Conservation (phyloP, 1,284 basidiomycete species). For the Porodaedalea pini region DNA sequence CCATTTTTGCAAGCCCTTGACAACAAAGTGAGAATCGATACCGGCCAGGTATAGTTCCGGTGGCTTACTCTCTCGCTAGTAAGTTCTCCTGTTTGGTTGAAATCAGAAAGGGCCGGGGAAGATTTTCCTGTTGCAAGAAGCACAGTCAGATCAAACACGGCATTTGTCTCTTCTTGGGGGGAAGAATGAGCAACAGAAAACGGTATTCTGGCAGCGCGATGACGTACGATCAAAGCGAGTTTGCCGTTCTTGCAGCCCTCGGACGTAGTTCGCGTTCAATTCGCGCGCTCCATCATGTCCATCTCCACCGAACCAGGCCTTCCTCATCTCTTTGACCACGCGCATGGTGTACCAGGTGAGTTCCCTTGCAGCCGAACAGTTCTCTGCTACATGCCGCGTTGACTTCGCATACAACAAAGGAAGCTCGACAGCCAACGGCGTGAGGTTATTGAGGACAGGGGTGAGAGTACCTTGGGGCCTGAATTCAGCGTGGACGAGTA, state of each 20-base stretch:
- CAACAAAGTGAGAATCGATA: slow-evolving; percentile 24
- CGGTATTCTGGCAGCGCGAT: slow-evolving; percentile 12
- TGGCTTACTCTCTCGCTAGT: slow-evolving; percentile 70
- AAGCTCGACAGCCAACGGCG: slow-evolving; percentile 49
- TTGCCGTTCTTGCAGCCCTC: slow-evolving; percentile 57
- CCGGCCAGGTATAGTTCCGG: slow-evolving; percentile 10
- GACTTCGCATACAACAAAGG: slow-evolving; percentile 54
- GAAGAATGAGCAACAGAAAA: slow-evolving; percentile 19
- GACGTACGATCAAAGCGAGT: slow-evolving; percentile 62
- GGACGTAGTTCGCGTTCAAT: slow-evolving; percentile 70
- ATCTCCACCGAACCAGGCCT: slow-evolving; percentile 67
- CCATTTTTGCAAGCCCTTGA: slow-evolving; percentile 74
- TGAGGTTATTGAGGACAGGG: slow-evolving; percentile 34
- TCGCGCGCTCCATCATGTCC: slow-evolving; percentile 61
- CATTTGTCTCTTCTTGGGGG: slow-evolving; percentile 44
- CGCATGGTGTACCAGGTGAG: slow-evolving; percentile 67
- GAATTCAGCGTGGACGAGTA: slow-evolving; percentile 17
- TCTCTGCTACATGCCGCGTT: slow-evolving; percentile 62
- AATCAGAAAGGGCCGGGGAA: slow-evolving; percentile 65
- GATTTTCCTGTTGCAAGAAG: slow-evolving; percentile 66
- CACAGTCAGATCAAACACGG: slow-evolving; percentile 67
- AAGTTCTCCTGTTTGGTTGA: slow-evolving; percentile 70
- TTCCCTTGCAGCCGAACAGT: slow-evolving; percentile 67
- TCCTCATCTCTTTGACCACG: slow-evolving; percentile 65
- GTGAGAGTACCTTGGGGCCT: neutral